phyloP scores from a whole-genome alignment of 2,329 filamentous ascomycete species.

The Ophiocordyceps polyrhachis-furcata region DNA sequence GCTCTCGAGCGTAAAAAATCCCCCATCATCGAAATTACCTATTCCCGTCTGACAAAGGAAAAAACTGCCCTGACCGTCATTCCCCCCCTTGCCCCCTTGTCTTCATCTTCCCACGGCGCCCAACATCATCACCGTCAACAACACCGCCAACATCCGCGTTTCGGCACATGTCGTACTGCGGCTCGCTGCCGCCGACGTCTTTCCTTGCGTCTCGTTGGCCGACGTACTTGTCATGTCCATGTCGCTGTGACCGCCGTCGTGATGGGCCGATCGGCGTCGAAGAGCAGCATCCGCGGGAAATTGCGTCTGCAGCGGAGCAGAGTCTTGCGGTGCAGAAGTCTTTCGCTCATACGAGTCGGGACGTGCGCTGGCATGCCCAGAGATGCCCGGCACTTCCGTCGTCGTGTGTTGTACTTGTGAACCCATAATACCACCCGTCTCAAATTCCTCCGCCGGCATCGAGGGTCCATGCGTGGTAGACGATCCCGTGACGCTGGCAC shows the following conservation, averaged over 20 bases:
- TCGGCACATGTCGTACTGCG: neutral
- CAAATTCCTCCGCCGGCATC: neutral
- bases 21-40: constrained; percentile 5
- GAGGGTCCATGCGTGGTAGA: neutral
- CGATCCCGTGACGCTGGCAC: neutral
- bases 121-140: neutral
- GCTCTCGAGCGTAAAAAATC: constrained; percentile 3
- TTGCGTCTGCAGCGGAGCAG: neutral
- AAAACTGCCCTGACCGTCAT: neutral
- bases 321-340: neutral
- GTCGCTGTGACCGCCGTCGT: neutral
- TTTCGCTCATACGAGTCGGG: neutral
- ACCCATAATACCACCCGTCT: neutral
- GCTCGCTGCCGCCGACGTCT: neutral
- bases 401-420: neutral
- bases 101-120: neutral
- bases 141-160: neutral
- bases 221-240: neutral
- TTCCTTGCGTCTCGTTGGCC: neutral
- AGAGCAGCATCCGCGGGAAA: neutral
- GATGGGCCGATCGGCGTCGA: neutral
- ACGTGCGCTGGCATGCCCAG: neutral
- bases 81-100: neutral
- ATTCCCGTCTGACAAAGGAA: constrained; percentile 2
- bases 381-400: neutral